Evolutionary conservation across 2,329 filamentous ascomycete species (phyloP).

Genomic region (Fusarium sp.): DNA sequence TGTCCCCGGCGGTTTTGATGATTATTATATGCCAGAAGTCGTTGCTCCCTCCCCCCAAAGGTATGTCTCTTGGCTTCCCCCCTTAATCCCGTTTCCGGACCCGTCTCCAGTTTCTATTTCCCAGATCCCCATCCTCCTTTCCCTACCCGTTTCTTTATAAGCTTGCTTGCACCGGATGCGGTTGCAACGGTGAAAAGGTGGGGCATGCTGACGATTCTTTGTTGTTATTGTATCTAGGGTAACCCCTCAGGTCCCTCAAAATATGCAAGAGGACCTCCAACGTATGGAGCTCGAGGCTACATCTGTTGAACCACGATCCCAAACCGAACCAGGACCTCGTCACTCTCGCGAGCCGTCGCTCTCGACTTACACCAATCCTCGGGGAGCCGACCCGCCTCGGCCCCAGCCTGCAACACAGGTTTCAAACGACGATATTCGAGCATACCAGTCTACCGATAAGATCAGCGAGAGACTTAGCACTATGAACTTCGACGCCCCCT

Average conservation of each 20-base stretch:
- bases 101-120: constrained; percentile 40
- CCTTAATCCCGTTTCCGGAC: constrained; percentile 36
- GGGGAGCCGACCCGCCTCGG: constrained; percentile 49
- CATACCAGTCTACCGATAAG: constrained; percentile 57
- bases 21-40: constrained; percentile 74
- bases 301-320: constrained; percentile 57
- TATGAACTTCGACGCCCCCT: constrained; percentile 73
- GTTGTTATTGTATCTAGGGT: constrained; percentile 70
- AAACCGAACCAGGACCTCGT: constrained; percentile 51
- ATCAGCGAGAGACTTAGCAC: constrained; percentile 57
- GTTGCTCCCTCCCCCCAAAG: constrained; percentile 71
- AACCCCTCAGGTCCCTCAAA: constrained; percentile 95
- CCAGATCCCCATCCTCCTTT: constrained; percentile 39
- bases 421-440: constrained; percentile 56
- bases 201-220: constrained; percentile 58
- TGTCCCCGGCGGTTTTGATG: constrained; percentile 70
- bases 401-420: constrained; percentile 53
- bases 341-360: constrained; percentile 62
- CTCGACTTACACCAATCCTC: constrained; percentile 57
- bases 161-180: constrained; percentile 46
- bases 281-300: constrained; percentile 88
- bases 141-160: constrained; percentile 29
- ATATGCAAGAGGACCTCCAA: constrained; percentile 95
- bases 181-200: constrained; percentile 51
- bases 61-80: constrained; percentile 57